phyloP scores from a whole-genome alignment of 148 eudicot species.

The Pharnaceum exiguum region DNA sequence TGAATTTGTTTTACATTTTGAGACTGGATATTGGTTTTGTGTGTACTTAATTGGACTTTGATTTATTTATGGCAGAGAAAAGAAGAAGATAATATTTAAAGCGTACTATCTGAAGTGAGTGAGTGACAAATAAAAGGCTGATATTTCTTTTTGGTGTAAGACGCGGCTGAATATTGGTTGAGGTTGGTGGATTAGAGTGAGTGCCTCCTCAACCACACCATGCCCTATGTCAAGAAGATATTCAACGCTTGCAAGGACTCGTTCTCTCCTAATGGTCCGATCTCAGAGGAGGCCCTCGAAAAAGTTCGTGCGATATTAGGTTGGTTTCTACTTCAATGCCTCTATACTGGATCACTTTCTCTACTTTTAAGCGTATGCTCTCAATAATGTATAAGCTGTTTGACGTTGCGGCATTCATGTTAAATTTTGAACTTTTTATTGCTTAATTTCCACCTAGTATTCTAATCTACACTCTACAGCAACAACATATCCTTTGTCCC shows the following conservation, averaged over 20 bases:
- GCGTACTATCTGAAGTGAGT: neutral
- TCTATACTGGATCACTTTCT: too few relatives aligned
- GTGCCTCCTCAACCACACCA: conserved; percentile 36
- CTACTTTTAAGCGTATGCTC: too few relatives aligned
- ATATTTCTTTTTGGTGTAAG: neutral
- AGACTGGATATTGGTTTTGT: neutral
- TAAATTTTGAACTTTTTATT: too few relatives aligned
- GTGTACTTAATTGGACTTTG: neutral
- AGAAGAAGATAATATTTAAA: conserved; percentile 7
- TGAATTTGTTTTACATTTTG: neutral
- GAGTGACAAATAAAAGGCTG: neutral
- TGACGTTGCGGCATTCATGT: too few relatives aligned
- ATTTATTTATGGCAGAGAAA: conserved; percentile 21
- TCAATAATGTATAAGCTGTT: too few relatives aligned
- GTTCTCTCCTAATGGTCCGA: conserved; percentile 73
- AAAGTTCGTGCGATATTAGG: conserved; percentile 84
- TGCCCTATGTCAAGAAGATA: conserved; percentile 93
- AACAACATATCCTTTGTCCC: too few relatives aligned
- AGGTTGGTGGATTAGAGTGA: conserved; percentile 19
- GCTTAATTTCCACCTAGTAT: too few relatives aligned
- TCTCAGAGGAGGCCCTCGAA: conserved; percentile 79
- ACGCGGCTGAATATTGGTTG: conserved; percentile 10
- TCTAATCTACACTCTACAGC: too few relatives aligned
- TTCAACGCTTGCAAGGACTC: conserved; percentile 94
- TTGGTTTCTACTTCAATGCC: conserved; percentile 18